Percentiles rank a stretch among this genome's conserved stretches.
Conservation (phyloP, 805 yeast genomes). For the Saccharomycopsis schoenii region DNA sequence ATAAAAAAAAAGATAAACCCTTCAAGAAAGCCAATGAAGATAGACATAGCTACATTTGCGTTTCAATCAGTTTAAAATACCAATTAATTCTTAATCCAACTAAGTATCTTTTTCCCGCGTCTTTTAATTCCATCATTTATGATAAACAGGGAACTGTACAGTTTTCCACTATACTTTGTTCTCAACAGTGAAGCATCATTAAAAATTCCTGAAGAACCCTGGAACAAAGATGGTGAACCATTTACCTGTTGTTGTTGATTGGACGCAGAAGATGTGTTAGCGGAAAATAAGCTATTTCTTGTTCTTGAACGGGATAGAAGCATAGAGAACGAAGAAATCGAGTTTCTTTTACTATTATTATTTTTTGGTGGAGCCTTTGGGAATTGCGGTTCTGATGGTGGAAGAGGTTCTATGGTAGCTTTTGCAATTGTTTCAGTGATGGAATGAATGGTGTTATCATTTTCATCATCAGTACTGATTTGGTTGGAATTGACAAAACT, state of each 20-base stretch:
- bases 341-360: background rate
- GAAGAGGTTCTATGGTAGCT: background rate
- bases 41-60: too few species aligned
- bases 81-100: background rate
- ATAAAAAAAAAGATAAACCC: background rate
- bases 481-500: background rate
- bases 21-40: background rate
- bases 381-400: background rate
- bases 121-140: background rate
- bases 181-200: background rate
- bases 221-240: background rate
- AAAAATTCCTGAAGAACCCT: too few species aligned
- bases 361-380: background rate
- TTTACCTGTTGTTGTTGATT: background rate
- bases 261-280: background rate
- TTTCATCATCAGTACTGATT: background rate
- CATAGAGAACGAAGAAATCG: background rate
- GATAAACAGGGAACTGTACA: background rate
- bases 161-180: background rate
- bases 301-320: background rate
- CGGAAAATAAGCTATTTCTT: background rate
- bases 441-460: background rate
- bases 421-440: background rate
- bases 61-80: too few species aligned
- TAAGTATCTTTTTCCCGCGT: background rate